Percentiles rank a stretch among this genome's conserved stretches.
phyloP scores from a whole-genome alignment of 225 moss, liverwort and hornwort species.

The Ulota crispa region DNA sequence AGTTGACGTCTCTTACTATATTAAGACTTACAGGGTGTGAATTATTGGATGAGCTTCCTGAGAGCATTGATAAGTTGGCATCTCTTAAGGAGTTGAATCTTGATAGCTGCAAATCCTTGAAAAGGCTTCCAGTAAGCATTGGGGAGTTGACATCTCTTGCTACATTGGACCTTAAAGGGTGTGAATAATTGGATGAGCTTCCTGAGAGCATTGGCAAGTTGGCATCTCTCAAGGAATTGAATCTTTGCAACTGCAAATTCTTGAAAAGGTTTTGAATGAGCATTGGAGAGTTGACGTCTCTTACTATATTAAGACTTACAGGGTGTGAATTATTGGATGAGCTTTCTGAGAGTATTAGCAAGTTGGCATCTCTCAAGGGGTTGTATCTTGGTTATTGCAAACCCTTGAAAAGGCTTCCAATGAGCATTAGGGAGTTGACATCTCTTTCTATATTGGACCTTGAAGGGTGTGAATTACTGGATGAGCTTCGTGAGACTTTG shows the following conservation, averaged over 20 bases:
- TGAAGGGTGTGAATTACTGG: not conserved
- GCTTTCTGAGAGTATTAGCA: too few relatives aligned
- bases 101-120: not conserved
- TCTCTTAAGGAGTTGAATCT: not conserved
- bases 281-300: too few relatives aligned
- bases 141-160: not conserved
- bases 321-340: too few relatives aligned
- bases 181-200: too few relatives aligned
- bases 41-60: not conserved
- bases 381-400: too few relatives aligned
- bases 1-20: not conserved
- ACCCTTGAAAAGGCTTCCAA: not conserved
- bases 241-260: too few relatives aligned
- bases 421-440: rapidly evolving
- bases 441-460: not conserved
- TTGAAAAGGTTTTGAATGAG: too few relatives aligned
- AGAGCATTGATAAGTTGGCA: not conserved
- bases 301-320: rapidly evolving
- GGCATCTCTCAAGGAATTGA: too few relatives aligned
- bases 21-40: not conserved
- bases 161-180: rapidly evolving
- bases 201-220: too few relatives aligned
- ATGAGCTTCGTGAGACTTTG: not conserved
- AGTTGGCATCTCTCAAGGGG: too few relatives aligned
- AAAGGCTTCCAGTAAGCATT: not conserved